These are phyloP conservation scores for Colletotrichum magnum DNA, from an alignment of 2,329 filamentous ascomycete species.

Conservation along the genomic window DNA sequence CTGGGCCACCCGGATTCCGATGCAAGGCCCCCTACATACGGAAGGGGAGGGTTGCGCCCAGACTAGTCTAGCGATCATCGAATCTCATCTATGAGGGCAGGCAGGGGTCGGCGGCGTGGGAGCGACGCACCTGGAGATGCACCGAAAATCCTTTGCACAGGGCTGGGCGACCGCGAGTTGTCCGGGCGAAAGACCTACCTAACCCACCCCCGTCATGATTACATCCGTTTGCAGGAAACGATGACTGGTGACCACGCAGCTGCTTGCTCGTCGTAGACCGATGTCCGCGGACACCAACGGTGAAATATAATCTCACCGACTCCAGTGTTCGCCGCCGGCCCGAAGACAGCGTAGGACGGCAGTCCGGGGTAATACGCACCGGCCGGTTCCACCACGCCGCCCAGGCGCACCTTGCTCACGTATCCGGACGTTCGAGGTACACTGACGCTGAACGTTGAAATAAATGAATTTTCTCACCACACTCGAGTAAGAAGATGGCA, in stretches of 20 bases:
- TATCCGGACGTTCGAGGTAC: background rate
- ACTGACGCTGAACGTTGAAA: background rate
- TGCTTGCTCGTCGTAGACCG: background rate
- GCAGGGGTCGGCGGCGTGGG: conserved; percentile 21
- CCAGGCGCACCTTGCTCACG: background rate
- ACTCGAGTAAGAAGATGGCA: background rate
- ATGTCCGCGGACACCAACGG: background rate
- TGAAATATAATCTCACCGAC: background rate
- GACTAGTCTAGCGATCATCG: conserved; percentile 20
- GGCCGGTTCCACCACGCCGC: background rate
- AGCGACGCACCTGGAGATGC: conserved; percentile 18
- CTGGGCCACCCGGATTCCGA: conserved; percentile 15
- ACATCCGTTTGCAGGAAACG: background rate
- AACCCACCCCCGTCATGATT: background rate
- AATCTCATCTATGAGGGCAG: conserved; percentile 27
- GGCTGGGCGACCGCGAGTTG: conserved; percentile 20
- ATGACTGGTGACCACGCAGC: background rate
- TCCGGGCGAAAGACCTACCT: too few species aligned
- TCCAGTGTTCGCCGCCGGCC: background rate
- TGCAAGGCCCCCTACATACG: background rate
- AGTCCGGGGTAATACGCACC: conserved; percentile 14
- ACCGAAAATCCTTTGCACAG: conserved; percentile 36
- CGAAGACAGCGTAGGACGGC: background rate
- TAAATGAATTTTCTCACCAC: conserved; percentile 23
- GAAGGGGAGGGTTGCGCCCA: background rate